These are phyloP conservation scores for Diplodia seriata DNA, from an alignment of 2,329 filamentous ascomycete genomes.

Conservation along the genomic window DNA sequence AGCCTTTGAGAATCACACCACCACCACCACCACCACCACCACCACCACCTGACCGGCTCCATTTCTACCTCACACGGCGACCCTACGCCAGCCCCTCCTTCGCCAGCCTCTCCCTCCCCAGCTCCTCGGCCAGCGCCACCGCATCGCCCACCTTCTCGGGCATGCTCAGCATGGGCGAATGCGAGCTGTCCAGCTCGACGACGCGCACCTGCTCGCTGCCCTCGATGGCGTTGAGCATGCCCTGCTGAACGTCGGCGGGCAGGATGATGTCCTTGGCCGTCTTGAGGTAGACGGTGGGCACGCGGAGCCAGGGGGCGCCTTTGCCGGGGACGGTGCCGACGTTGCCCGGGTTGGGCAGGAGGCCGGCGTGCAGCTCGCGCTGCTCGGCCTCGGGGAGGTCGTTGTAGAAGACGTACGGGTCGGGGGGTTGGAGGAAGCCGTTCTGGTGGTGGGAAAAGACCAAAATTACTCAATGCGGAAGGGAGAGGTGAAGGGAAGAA, in stretches of 20 bases:
- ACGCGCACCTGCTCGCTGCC: slow-evolving; percentile 35
- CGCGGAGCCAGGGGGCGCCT: slow-evolving; percentile 35
- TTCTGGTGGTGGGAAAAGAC: not conserved
- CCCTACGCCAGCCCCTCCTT: not conserved
- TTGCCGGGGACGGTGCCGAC: slow-evolving; percentile 32
- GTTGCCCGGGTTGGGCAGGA: slow-evolving; percentile 1
- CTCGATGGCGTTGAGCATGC: slow-evolving; percentile 37
- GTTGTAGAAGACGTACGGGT: slow-evolving; percentile 39
- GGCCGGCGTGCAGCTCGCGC: not conserved
- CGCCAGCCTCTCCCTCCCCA: slow-evolving; percentile 5
- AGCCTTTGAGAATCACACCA: too few species aligned
- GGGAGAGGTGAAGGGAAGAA: too few species aligned
- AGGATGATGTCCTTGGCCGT: slow-evolving; percentile 38
- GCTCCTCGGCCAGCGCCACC: slow-evolving; percentile 31
- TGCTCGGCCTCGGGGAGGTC: slow-evolving; percentile 34
- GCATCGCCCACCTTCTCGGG: slow-evolving; percentile 37
- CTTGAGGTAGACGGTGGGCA: slow-evolving; percentile 38
- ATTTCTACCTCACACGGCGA: not conserved
- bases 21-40: too few species aligned
- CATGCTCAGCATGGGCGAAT: slow-evolving; percentile 40
- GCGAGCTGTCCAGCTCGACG: slow-evolving; percentile 36
- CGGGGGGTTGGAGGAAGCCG: slow-evolving; percentile 7
- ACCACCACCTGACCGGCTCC: too few species aligned
- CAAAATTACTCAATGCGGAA: not conserved
- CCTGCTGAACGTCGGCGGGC: slow-evolving; percentile 35